These are phyloP conservation scores for Carex myosuroides DNA, from an alignment of 176 grass and related monocot genomes.

Conservation along the genomic window DNA sequence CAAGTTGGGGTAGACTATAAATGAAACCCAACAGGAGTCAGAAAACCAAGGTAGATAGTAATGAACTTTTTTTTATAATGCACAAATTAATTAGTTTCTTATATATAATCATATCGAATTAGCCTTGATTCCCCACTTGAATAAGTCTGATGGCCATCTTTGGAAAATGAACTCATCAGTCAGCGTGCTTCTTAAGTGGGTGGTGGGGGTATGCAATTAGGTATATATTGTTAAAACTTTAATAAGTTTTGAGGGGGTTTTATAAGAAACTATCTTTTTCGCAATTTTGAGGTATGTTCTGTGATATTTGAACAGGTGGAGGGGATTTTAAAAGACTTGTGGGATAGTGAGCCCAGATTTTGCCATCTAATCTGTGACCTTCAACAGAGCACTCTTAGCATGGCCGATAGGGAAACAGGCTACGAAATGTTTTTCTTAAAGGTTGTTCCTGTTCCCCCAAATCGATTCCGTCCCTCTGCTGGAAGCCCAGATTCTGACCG, in stretches of 20 bases:
- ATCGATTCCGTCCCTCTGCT: constrained; percentile 68
- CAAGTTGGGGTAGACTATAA: too few relatives aligned
- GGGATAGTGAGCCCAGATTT: constrained; percentile 64
- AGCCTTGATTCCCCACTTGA: background rate
- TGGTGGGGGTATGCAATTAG: background rate
- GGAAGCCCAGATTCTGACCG: constrained; percentile 17
- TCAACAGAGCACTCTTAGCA: constrained; percentile 52
- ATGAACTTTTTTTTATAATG: background rate
- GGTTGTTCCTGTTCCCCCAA: constrained; percentile 72
- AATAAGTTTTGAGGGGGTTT: constrained; percentile 13
- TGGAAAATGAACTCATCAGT: background rate
- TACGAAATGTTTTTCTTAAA: constrained; percentile 89
- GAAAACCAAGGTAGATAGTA: too few relatives aligned
- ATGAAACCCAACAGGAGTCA: too few relatives aligned
- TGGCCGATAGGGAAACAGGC: constrained; percentile 40
- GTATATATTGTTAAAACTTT: background rate
- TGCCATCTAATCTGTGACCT: constrained; percentile 71
- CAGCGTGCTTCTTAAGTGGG: background rate
- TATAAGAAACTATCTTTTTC: background rate
- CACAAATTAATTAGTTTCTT: background rate
- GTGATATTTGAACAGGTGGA: constrained; percentile 49
- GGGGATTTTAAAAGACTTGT: constrained; percentile 63
- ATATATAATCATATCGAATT: background rate
- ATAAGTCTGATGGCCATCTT: background rate
- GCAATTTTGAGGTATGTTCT: background rate